Base-by-base conservation (phyloP, 2,329 filamentous ascomycete genomes). In the Fusarium heterosporum region DNA sequence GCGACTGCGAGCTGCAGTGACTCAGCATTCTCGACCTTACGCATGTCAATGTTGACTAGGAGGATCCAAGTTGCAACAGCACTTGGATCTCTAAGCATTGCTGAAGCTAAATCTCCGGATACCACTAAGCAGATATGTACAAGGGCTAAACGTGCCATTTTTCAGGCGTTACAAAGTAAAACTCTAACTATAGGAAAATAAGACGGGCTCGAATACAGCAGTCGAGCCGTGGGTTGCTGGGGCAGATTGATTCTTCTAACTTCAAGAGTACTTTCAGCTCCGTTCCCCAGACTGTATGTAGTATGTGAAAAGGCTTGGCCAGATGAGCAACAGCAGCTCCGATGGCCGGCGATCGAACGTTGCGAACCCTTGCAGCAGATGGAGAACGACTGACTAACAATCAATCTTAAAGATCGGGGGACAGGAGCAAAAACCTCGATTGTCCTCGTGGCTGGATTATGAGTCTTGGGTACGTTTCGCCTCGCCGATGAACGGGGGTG, bases 291-390 rank as follows among this genome's bases (percentile, higher is more conserved):
- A 69, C 66, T 69, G 22, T 22, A 22, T 22, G 22, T 26, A 29
- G 55, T 42, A 30, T 46, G 60, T 14, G 32, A 34, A 60, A 49
- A 54, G 63, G 39, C 53, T 62, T 39, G 30, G 61, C 56, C 47
- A 55, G 50, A 64, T 68, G 65, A 68, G 65, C 66, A 49, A 64
- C 55, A 52, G n/a, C 48, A 62, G 40, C 66, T 68, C 65, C 66
- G 66, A 69, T 66, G 49, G 46, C 66, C 61, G 66, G 66, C 56
- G 38, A 45, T 19, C 17, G 34, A 36, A 36, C 8, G 14, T 16
- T n/a, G 28, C 28, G 34, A 38, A 17, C 32, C 50, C 50, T 55
- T 55, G 40, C 22, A 28, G 19, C 16, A 25, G 26, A 55, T 55
- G 50, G 55, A 41, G 55, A 46, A 26, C 25, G 36, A 22, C 29